Percentiles rank a stretch among this genome's conserved stretches.
Evolutionary conservation across 257 asterid genomes (phyloP).

Genomic region (Nicotiana noctiflora): DNA sequence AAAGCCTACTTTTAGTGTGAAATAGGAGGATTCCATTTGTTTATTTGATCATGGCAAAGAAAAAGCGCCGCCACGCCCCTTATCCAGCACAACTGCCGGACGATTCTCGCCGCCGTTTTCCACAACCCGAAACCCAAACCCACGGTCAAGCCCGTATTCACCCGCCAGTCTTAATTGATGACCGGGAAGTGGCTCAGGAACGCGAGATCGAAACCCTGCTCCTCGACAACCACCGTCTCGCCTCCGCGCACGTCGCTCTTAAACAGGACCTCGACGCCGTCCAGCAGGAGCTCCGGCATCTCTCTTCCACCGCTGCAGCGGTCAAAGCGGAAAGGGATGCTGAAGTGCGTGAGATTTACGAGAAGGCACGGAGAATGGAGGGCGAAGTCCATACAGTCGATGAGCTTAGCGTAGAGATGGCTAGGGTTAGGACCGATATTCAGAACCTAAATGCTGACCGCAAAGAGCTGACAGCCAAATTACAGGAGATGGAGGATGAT

Average conservation of each 20-base stretch:
- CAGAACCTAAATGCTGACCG: slow-evolving; percentile 41
- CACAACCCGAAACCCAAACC: slow-evolving; percentile 20
- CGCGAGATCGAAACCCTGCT: slow-evolving; percentile 62
- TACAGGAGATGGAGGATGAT: slow-evolving; percentile 42
- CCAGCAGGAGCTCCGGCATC: slow-evolving; percentile 62
- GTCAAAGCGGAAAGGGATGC: slow-evolving; percentile 64
- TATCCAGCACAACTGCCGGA: slow-evolving; percentile 17
- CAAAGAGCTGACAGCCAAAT: slow-evolving; percentile 33
- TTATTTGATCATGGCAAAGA: slow-evolving; percentile 13
- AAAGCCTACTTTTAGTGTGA: too few relatives aligned
- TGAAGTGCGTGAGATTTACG: slow-evolving; percentile 61
- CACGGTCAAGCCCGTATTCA: slow-evolving; percentile 13
- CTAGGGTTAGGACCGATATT: slow-evolving; percentile 42
- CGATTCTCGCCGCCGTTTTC: slow-evolving; percentile 18
- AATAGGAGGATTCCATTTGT: not conserved
- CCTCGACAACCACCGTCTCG: slow-evolving; percentile 69
- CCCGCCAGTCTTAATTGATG: slow-evolving; percentile 25
- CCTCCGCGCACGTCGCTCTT: slow-evolving; percentile 60
- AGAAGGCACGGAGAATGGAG: slow-evolving; percentile 48
- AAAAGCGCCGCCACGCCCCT: slow-evolving; percentile 9
- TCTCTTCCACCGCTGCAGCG: slow-evolving; percentile 45
- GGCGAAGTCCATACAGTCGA: slow-evolving; percentile 46
- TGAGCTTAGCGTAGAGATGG: slow-evolving; percentile 34
- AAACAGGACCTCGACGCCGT: slow-evolving; percentile 48
- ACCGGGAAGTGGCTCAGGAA: slow-evolving; percentile 46